phyloP scores from a whole-genome alignment of 108 stramenopile species.

The Stephanodiscus triporus region DNA sequence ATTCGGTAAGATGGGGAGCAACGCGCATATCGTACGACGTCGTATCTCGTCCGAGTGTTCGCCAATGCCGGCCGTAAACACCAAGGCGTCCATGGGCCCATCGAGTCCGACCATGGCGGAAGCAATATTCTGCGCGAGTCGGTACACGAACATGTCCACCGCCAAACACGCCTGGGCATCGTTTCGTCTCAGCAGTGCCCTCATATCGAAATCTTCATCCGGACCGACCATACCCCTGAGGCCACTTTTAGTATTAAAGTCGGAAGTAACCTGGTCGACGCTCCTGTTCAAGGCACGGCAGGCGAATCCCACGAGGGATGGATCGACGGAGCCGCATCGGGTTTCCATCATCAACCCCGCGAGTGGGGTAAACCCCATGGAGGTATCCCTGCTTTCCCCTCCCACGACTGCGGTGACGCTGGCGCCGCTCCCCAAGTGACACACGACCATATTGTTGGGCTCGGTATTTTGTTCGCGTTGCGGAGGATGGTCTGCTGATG shows the following conservation, averaged over 20 bases:
- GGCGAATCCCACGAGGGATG: slow-evolving; percentile 39
- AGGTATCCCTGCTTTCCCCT: slow-evolving; percentile 51
- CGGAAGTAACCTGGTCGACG: slow-evolving; percentile 38
- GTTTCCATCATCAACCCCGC: slow-evolving; percentile 64
- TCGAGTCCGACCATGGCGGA: slow-evolving; percentile 33
- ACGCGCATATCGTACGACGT: slow-evolving; percentile 13
- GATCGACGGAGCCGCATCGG: slow-evolving; percentile 57
- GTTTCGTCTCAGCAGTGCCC: slow-evolving; percentile 14
- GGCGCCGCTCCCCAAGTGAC: slow-evolving; percentile 60
- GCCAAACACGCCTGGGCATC: slow-evolving; percentile 51
- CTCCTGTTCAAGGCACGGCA: slow-evolving; percentile 20
- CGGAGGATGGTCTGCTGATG: too few species aligned
- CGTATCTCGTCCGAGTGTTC: slow-evolving; percentile 47
- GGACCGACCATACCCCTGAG: slow-evolving; percentile 41
- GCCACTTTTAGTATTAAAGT: slow-evolving; percentile 60
- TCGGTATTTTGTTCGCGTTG: not conserved
- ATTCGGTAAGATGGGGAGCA: slow-evolving; percentile 15
- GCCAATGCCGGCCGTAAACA: slow-evolving; percentile 69
- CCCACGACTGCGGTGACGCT: slow-evolving; percentile 41
- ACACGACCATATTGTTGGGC: slow-evolving; percentile 37
- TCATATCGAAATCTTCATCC: slow-evolving; percentile 36
- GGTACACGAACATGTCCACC: slow-evolving; percentile 55
- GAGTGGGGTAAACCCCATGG: slow-evolving; percentile 63
- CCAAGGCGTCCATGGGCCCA: slow-evolving; percentile 51
- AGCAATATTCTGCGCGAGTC: slow-evolving; percentile 49